These are phyloP conservation scores for Microdochium nivale DNA, from an alignment of 2,329 filamentous ascomycete species.

Conservation along the genomic window DNA sequence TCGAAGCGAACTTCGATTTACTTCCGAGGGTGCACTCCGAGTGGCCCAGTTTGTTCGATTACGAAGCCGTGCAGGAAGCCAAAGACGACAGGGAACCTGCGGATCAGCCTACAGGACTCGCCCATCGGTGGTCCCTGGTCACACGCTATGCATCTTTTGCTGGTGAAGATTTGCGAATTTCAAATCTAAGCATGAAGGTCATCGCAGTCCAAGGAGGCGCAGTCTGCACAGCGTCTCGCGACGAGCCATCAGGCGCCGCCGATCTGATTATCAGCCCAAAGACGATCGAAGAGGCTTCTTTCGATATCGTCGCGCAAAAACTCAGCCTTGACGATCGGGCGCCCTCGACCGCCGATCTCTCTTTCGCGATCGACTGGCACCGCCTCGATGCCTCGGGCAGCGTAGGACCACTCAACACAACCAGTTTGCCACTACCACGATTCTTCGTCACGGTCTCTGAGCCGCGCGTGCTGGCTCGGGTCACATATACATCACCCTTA, in stretches of 20 bases:
- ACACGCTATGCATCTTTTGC: slow-evolving; percentile 73
- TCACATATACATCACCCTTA: slow-evolving; percentile 38
- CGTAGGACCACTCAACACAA: slow-evolving; percentile 41
- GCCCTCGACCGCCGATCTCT: slow-evolving; percentile 64
- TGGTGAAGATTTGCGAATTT: slow-evolving; percentile 56
- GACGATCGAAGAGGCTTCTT: slow-evolving; percentile 62
- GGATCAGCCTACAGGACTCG: slow-evolving; percentile 47
- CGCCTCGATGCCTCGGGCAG: slow-evolving; percentile 28
- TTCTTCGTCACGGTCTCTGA: slow-evolving; percentile 76
- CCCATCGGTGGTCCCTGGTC: slow-evolving; percentile 73
- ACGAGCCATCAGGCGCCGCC: slow-evolving; percentile 25
- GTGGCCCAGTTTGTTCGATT: slow-evolving; percentile 83
- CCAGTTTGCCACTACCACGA: slow-evolving; percentile 67
- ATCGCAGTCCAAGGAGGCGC: slow-evolving; percentile 54
- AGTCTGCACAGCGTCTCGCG: slow-evolving; percentile 40
- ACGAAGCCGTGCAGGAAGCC: slow-evolving; percentile 35
- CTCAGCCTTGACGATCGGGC: slow-evolving; percentile 72
- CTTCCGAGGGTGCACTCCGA: slow-evolving; percentile 68
- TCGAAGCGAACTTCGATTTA: slow-evolving; percentile 88
- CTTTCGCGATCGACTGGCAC: slow-evolving; percentile 70
- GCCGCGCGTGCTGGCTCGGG: slow-evolving; percentile 68
- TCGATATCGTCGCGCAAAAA: slow-evolving; percentile 69
- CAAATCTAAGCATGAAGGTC: slow-evolving; percentile 53
- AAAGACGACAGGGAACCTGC: slow-evolving; percentile 20
- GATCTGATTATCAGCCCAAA: slow-evolving; percentile 51